Base-by-base conservation (phyloP, 1,284 basidiomycete species). In the Ceratobasidium papillatum region DNA sequence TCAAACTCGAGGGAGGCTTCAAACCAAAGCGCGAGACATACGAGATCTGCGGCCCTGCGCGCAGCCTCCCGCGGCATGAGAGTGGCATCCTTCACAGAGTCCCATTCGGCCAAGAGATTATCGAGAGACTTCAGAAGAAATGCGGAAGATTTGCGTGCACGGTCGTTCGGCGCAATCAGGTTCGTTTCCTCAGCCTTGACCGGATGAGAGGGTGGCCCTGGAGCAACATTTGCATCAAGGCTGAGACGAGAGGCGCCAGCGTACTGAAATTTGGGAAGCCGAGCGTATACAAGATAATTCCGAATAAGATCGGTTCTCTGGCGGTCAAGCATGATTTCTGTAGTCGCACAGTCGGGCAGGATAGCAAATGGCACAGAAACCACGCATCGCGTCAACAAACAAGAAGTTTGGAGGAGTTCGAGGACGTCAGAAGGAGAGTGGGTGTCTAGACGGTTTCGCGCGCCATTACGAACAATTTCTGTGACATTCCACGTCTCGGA, bases 271-370 rank as follows among this genome's bases (percentile, higher is more conserved):
- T 49, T 73, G 75, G 93, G 90, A 38, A 96, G 83, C 49, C 79
- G 83, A 30, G 90, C 92, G 69, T 88, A 80, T 1, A 96, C 83
- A 2, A 94, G 80, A 79, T 90, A 95, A 73, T 91, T 87, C 7
- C 90, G 88, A 74, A 96, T 90, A 19, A 88, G 82, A 56, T 82
- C 81, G 0, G 87, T 89, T 69, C 84, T 85, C 38, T 83, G 82
- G 75, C 93, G 88, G 38, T 90, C 88, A 49, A 88, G 80, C 68
- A 92, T 81, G 7, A 87, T 85, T 34, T 89, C 84, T 3, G 88
- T 89, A 32, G 94, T 86, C 2, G 86, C 82, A 75, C 89, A 90
- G 68, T 91, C 87, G 0, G 94, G 93, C 4, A 94, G 83, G 25
- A 85, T 77, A 56, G 85, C 81, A n/a, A 83, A 81, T 77, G 83